Base-by-base conservation (phyloP, 108 stramenopile species). In the Aureococcus anophagefferens region DNA sequence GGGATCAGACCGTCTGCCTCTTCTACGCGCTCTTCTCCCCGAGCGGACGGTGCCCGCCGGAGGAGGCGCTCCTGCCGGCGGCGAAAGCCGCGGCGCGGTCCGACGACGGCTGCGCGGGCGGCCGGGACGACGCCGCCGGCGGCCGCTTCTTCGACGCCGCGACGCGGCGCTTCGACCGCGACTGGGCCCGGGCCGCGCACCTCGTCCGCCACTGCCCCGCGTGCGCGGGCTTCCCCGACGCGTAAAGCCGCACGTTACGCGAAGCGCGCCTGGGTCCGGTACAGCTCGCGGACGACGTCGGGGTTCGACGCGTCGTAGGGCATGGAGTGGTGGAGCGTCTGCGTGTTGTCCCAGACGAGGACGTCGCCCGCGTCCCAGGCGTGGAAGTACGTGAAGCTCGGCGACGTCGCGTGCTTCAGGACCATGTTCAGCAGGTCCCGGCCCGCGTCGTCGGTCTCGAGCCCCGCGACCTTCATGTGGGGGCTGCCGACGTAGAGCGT, bases 291-390 rank as follows among this genome's bases (percentile, higher is more conserved):
- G 21, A 25, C 21, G 51, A 25, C 21, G 51, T 59, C 51, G 21
- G 14, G 14, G 21, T 18, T 25, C 9, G 40, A 44, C 9, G 9
- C 9, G 40, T 44, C 40, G 51, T 59, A 59, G 51, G 51, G 51
- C 21, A 59, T 25, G 21, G 31, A 35, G 64, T 35, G 40, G 64
- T 66, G 66, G 35, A 66, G 32, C 25, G 34, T 34, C 0, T 28
- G 33, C 9, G 33, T 34, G 28, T 66, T 66, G 66, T 66, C 66
- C 66, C 66, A 66, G 33, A 66, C 35, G 28, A 66, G 28, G 35
- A 66, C 35, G 25, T 66, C 66, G 31, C 66, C 66, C 17, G 66
- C 31, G 31, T 34, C 31, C 66, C 66, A 66, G 35, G 18, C 18
- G 66, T 66, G 66, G 28, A 18, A n/a, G 28, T 66, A 66, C 51